Conservation (phyloP, 345 rosid species). For the Cardiospermum halicacabum region DNA sequence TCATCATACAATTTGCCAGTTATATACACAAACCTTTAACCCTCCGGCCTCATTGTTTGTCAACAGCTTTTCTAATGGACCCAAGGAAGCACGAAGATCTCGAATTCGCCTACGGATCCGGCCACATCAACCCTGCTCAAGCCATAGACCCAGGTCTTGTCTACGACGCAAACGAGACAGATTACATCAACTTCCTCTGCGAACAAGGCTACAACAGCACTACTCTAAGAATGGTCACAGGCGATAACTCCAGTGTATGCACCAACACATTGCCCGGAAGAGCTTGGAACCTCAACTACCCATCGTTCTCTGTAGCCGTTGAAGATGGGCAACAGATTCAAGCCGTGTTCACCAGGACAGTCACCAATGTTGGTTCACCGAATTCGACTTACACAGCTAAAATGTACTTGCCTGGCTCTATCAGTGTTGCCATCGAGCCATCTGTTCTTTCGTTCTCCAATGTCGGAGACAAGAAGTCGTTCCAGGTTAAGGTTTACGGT, state of each 20-base stretch:
- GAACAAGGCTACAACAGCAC: slow-evolving; percentile 35
- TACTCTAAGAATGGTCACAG: slow-evolving; percentile 22
- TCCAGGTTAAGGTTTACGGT: slow-evolving; percentile 24
- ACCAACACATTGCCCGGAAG: slow-evolving; percentile 19
- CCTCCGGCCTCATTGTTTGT: neutral
- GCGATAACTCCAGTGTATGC: slow-evolving; percentile 28
- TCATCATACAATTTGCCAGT: too few relatives aligned
- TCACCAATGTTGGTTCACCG: slow-evolving; percentile 41
- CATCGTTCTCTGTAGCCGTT: slow-evolving; percentile 32
- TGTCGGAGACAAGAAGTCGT: slow-evolving; percentile 26
- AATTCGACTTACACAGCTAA: slow-evolving; percentile 29
- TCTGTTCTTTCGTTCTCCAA: slow-evolving; percentile 22
- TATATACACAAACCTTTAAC: neutral
- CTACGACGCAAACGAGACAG: slow-evolving; percentile 29
- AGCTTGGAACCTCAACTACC: slow-evolving; percentile 46
- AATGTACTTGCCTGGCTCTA: slow-evolving; percentile 7
- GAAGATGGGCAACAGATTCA: slow-evolving; percentile 27
- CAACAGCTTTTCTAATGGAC: slow-evolving; percentile 23
- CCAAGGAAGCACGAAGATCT: slow-evolving; percentile 28
- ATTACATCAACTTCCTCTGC: slow-evolving; percentile 46
- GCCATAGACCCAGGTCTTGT: slow-evolving; percentile 37
- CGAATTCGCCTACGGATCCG: slow-evolving; percentile 38
- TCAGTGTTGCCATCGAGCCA: slow-evolving; percentile 27
- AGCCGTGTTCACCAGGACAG: slow-evolving; percentile 32
- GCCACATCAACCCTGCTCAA: slow-evolving; percentile 31